These are phyloP conservation scores for Jacaranda mimosifolia DNA, from an alignment of 257 asterid species.

Conservation along the genomic window DNA sequence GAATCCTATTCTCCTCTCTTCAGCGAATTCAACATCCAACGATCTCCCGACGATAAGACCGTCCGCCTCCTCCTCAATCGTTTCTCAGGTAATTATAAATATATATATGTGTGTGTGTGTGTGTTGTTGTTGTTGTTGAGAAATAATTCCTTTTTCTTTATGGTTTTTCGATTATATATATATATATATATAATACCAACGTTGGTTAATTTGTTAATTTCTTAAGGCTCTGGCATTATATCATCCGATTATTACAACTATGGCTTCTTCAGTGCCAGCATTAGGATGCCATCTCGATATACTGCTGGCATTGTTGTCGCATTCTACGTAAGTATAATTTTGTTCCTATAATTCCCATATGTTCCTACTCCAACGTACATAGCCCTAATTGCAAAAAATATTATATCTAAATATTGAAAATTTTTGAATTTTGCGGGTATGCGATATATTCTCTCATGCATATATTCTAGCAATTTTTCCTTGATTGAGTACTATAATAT, in stretches of 20 bases:
- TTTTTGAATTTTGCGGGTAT: no score
- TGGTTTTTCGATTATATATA: no score
- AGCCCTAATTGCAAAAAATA: no score
- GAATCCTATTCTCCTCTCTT: conserved; percentile 79
- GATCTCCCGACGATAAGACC: conserved; percentile 61
- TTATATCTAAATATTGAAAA: no score
- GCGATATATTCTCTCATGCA: neutral
- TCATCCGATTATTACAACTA: conserved; percentile 73
- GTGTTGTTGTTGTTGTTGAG: neutral
- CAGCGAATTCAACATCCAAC: conserved; percentile 75
- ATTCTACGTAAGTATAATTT: conserved; percentile 61
- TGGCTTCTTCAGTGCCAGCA: conserved; percentile 80
- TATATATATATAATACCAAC: neutral
- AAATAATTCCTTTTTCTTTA: no score
- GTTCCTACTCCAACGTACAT: no score
- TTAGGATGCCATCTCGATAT: conserved; percentile 71
- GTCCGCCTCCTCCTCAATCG: conserved; percentile 84
- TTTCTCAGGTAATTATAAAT: conserved; percentile 55
- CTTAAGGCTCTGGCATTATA: conserved; percentile 81
- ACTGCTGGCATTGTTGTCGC: conserved; percentile 86
- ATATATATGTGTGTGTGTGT: neutral
- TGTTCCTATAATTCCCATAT: no score
- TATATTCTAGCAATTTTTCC: neutral
- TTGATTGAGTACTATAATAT: no score
- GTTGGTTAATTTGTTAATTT: neutral